phyloP scores from a whole-genome alignment of 2,329 filamentous ascomycete species.

The Fusarium multiceps region DNA sequence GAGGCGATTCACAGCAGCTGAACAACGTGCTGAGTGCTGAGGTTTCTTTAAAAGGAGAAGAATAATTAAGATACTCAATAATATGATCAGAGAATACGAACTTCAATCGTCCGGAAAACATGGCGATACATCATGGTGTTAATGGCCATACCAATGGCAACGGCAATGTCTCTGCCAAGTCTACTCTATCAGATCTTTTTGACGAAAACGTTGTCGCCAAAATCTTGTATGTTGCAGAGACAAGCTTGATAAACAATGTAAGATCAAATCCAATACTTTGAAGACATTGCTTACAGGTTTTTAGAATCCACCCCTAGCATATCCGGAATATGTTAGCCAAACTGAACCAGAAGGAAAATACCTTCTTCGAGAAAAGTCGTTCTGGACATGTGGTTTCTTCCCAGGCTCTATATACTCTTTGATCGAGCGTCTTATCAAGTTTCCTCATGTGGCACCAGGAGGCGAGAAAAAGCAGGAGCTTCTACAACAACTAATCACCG shows the following conservation, averaged over 20 bases:
- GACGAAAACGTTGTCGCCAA: constrained; percentile 40
- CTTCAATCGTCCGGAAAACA: not conserved
- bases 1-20: not conserved
- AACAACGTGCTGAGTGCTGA: not conserved
- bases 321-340: constrained; percentile 41
- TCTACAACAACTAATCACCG: constrained; percentile 20
- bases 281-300: not conserved
- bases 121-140: constrained; percentile 1
- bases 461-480: constrained; percentile 37
- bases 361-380: constrained; percentile 36
- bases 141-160: constrained; percentile 11
- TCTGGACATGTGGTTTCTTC: constrained; percentile 56
- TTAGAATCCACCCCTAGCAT: constrained; percentile 35
- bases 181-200: constrained; percentile 19
- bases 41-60: constrained; percentile 4
- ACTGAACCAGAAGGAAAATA: constrained; percentile 35
- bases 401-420: constrained; percentile 52
- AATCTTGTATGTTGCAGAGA: constrained; percentile 26
- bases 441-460: constrained; percentile 42
- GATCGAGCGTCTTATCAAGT: constrained; percentile 50
- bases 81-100: not conserved
- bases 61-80: no score
- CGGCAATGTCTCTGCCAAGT: not conserved
- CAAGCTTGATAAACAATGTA: constrained; percentile 30
- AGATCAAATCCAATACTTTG: rapidly evolving